Evolutionary conservation across 306 rosid species (phyloP).

Genomic region (Macrotyloma uniflorum): DNA sequence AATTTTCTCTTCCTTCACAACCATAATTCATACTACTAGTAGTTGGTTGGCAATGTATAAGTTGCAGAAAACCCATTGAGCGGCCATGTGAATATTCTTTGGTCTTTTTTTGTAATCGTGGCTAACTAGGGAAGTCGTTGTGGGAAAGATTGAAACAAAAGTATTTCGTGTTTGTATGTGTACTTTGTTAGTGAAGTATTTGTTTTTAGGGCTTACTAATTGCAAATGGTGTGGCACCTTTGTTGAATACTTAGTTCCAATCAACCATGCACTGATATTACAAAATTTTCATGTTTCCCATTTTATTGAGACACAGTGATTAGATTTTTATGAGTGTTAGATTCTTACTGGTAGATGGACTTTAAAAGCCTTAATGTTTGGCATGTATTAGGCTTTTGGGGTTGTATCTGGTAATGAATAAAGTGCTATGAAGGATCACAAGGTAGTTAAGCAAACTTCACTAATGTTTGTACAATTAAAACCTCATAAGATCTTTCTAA

Average conservation of each 20-base stretch:
- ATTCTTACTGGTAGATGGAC: neutral
- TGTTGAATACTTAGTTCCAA: neutral
- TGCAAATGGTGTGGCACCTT: neutral
- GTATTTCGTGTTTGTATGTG: neutral
- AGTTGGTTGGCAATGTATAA: neutral
- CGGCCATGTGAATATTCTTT: neutral
- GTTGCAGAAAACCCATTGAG: neutral
- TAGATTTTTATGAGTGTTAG: neutral
- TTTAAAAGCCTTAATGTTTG: neutral
- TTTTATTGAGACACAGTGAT: neutral
- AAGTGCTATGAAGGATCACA: neutral
- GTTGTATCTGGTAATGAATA: neutral
- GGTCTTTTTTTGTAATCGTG: neutral
- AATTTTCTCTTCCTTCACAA: neutral
- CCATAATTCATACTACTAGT: neutral
- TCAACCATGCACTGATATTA: constrained; percentile 18
- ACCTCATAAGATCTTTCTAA: neutral
- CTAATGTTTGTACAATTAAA: neutral
- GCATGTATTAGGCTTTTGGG: neutral
- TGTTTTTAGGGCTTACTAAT: neutral
- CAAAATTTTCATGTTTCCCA: neutral
- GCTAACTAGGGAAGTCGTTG: neutral
- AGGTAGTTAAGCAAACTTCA: neutral
- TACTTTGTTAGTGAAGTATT: neutral
- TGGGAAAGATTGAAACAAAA: neutral